Evolutionary conservation across 306 rosid species (phyloP).

Genomic region (Hylodesmum podocarpum): DNA sequence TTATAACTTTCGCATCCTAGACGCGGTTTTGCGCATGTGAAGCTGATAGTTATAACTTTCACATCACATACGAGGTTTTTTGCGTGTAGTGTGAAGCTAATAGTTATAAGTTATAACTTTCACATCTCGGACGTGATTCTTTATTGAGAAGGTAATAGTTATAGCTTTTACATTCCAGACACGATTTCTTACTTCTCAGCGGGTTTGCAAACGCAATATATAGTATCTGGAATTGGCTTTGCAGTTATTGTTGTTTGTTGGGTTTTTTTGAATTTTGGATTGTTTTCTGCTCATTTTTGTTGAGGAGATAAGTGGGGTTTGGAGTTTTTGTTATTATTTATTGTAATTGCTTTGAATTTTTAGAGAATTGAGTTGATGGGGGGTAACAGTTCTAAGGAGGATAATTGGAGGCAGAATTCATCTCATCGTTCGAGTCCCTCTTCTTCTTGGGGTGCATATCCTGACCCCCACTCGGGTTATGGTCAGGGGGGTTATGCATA

Average conservation of each 20-base stretch:
- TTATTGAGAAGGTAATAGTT: neutral
- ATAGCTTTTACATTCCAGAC: neutral
- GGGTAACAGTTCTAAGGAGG: constrained; percentile 61
- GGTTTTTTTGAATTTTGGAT: constrained; percentile 14
- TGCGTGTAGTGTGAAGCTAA: no score
- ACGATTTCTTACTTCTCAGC: neutral
- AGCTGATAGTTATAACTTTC: no score
- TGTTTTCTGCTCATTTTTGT: constrained; percentile 28
- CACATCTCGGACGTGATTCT: neutral
- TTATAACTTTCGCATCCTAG: neutral
- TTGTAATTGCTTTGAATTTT: constrained; percentile 11
- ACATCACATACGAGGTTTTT: neutral
- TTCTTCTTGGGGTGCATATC: constrained; percentile 41
- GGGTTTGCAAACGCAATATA: neutral
- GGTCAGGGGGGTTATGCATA: constrained; percentile 48
- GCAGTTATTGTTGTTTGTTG: neutral
- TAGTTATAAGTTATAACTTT: no score
- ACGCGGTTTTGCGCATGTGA: no score
- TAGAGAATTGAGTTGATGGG: constrained; percentile 69
- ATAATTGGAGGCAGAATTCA: constrained; percentile 44
- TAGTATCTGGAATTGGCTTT: constrained; percentile 24
- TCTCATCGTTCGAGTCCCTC: constrained; percentile 44
- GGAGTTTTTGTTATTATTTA: neutral
- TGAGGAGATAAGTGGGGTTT: constrained; percentile 18
- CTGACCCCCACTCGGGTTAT: constrained; percentile 40